These are phyloP conservation scores for Parafenestella ontariensis DNA, from an alignment of 2,329 filamentous ascomycete genomes.

Conservation along the genomic window DNA sequence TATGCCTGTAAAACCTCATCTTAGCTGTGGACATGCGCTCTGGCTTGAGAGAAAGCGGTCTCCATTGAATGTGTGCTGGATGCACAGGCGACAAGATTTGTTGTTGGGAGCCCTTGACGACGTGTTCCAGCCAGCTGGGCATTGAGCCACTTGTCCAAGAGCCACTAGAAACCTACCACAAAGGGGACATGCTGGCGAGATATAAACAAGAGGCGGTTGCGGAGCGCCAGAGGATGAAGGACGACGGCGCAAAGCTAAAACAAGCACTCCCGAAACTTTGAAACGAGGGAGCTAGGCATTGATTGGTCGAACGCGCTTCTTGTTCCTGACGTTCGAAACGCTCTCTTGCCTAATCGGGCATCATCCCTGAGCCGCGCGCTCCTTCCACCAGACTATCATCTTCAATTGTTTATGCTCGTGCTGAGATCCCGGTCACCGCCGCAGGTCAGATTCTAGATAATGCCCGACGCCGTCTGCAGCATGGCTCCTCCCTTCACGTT, in stretches of 20 bases:
- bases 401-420: conserved; percentile 3
- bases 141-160: background rate
- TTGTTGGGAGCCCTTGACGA: background rate
- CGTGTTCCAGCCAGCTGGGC: background rate
- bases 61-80: background rate
- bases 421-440: background rate
- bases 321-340: conserved; percentile 35
- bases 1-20: background rate
- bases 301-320: conserved; percentile 23
- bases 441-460: conserved; percentile 16
- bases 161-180: background rate
- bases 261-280: conserved; percentile 14
- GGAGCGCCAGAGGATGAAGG: background rate
- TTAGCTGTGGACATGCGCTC: background rate
- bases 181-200: background rate
- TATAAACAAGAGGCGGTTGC: background rate
- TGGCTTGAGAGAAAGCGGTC: background rate
- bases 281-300: conserved; percentile 19
- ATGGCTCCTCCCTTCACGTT: conserved; percentile 22
- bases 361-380: conserved; percentile 22
- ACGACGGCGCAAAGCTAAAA: background rate
- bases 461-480: conserved; percentile 16
- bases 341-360: conserved; percentile 14
- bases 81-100: conserved; percentile 3
- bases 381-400: conserved; percentile 14